These are phyloP conservation scores for Jatropha curcas DNA, from an alignment of 345 rosid species.

Conservation along the genomic window DNA sequence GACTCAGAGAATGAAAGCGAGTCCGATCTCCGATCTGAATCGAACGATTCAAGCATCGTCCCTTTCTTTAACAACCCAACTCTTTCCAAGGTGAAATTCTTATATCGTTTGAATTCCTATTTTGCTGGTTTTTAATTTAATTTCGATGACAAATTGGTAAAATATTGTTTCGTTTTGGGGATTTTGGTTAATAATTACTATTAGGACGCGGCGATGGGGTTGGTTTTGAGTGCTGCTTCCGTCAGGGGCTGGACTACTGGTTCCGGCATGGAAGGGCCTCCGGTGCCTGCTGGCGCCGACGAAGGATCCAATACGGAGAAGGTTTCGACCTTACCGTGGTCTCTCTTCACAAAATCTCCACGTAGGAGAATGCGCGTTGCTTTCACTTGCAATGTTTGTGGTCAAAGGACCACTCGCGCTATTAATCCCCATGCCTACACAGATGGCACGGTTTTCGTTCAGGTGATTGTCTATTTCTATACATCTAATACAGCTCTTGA, in stretches of 20 bases:
- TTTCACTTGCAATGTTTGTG: constrained; percentile 86
- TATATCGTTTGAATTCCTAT: neutral
- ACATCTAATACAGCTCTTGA: neutral
- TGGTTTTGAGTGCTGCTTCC: constrained; percentile 78
- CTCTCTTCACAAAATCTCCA: constrained; percentile 87
- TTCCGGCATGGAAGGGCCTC: constrained; percentile 93
- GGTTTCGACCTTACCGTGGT: constrained; percentile 86
- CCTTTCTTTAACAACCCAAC: constrained; percentile 56
- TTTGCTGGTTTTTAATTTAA: neutral
- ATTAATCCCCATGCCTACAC: constrained; percentile 90
- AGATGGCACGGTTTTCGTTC: constrained; percentile 92
- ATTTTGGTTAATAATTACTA: neutral
- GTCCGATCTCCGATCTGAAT: constrained; percentile 53
- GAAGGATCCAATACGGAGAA: constrained; percentile 46
- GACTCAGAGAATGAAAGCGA: constrained; percentile 50
- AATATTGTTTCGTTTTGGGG: neutral
- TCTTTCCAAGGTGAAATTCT: constrained; percentile 52
- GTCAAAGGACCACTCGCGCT: constrained; percentile 91
- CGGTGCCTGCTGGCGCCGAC: constrained; percentile 58
- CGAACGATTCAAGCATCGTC: constrained; percentile 58
- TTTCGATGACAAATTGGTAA: constrained; percentile 5
- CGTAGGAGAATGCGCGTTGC: constrained; percentile 94
- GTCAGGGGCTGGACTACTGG: constrained; percentile 93
- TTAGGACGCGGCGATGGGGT: constrained; percentile 86
- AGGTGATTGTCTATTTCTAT: constrained; percentile 40